A percentile compares a stretch with the other conserved stretches of the same genome.
Evolutionary conservation across 2,329 filamentous ascomycete genomes (phyloP).

Genomic region (Fusarium mexicanum): DNA sequence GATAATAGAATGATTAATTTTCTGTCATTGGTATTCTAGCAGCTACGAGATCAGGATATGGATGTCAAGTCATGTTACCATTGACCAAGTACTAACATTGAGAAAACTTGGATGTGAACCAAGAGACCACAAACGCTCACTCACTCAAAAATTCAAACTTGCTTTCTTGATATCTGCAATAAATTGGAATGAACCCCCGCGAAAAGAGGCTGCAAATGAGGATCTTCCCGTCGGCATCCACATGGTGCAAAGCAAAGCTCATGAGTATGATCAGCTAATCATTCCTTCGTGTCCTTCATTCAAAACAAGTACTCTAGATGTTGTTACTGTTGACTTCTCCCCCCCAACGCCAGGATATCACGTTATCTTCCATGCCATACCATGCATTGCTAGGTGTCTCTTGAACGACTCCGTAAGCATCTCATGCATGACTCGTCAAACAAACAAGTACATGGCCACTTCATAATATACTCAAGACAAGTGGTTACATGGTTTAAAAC

Average conservation of each 20-base stretch:
- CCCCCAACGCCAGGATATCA: constrained; percentile 38
- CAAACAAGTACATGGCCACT: background rate
- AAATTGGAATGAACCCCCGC: background rate
- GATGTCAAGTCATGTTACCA: background rate
- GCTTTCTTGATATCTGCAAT: background rate
- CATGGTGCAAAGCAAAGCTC: background rate
- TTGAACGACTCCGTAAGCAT: constrained; percentile 5
- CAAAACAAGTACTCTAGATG: constrained; percentile 17
- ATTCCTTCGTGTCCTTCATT: constrained; percentile 31
- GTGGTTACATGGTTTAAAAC: background rate
- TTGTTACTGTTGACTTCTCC: constrained; percentile 15
- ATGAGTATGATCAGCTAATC: constrained; percentile 6
- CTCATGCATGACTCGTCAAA: constrained; percentile 11
- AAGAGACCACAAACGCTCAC: background rate
- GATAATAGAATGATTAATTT: background rate
- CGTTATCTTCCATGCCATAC: constrained; percentile 17
- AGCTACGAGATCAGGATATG: background rate
- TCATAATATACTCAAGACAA: constrained; percentile 8
- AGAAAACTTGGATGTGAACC: background rate
- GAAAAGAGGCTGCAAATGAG: background rate
- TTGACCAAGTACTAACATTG: background rate
- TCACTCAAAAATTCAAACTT: background rate
- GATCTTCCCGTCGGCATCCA: background rate
- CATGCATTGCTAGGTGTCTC: constrained; percentile 1
- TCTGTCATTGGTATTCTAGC: background rate